Evolutionary conservation across 768 basidiomycete genomes (phyloP).

Genomic region (Lentinula guzmanii): DNA sequence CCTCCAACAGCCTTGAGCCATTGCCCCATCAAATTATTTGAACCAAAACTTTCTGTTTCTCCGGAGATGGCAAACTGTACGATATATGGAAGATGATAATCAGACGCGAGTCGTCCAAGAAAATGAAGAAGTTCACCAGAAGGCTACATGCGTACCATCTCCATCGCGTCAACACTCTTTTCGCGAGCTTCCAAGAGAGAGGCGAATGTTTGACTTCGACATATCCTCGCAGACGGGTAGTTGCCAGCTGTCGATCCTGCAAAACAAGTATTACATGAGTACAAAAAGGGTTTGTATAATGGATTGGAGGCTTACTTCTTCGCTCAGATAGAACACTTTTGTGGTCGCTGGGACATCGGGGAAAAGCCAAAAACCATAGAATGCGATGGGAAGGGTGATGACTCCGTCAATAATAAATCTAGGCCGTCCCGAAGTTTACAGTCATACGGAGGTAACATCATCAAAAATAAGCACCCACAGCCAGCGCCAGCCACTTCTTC

Average conservation of each 20-base stretch:
- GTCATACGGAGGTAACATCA: too few relatives aligned
- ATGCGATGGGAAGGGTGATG: conserved; percentile 66
- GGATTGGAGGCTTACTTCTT: conserved; percentile 35
- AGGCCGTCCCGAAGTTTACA: too few relatives aligned
- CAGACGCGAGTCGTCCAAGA: background rate
- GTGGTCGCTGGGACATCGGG: conserved; percentile 66
- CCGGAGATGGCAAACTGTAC: conserved; percentile 58
- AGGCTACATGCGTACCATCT: conserved; percentile 65
- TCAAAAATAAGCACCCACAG: conserved; percentile 32
- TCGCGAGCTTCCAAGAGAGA: conserved; percentile 40
- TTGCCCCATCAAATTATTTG: conserved; percentile 70
- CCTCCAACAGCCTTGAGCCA: conserved; percentile 59
- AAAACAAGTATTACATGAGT: background rate
- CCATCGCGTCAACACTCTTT: conserved; percentile 52
- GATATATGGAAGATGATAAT: background rate
- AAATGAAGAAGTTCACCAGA: conserved; percentile 31
- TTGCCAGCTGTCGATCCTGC: conserved; percentile 52
- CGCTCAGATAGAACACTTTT: conserved; percentile 54
- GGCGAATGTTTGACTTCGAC: conserved; percentile 32
- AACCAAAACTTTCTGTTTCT: conserved; percentile 63
- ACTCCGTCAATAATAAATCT: conserved; percentile 66
- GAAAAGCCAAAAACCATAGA: conserved; percentile 68
- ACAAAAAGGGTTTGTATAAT: conserved; percentile 3
- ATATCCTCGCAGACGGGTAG: conserved; percentile 36
- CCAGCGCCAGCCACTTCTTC: conserved; percentile 67